phyloP scores from a whole-genome alignment of 352 stramenopile species.

The Phytopythium delawarense region DNA sequence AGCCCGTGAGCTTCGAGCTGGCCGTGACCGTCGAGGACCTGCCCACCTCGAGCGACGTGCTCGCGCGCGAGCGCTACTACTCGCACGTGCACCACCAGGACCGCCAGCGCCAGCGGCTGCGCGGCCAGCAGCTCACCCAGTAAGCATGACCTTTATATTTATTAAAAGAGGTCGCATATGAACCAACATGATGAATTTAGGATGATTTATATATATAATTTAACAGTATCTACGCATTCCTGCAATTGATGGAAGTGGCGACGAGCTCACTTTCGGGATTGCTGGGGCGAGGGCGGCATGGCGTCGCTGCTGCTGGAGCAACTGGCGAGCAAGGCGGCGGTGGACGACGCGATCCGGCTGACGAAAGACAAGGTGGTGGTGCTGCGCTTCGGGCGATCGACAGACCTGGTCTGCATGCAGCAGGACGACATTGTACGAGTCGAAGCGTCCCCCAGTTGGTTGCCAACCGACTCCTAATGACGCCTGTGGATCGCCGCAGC shows the following conservation, averaged over 20 bases:
- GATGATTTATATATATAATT: neutral
- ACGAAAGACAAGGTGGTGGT: conserved; percentile 84
- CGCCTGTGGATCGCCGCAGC: conserved; percentile 21
- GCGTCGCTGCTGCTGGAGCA: conserved; percentile 72
- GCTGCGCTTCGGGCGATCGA: conserved; percentile 68
- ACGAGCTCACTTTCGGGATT: neutral
- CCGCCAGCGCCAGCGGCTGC: conserved; percentile 12
- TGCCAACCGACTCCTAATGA: neutral
- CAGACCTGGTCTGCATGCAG: conserved; percentile 72
- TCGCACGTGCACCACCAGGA: conserved; percentile 32
- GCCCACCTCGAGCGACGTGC: conserved; percentile 43
- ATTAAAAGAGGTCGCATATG: neutral
- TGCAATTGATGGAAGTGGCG: neutral
- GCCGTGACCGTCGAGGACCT: conserved; percentile 59
- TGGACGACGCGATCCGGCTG: conserved; percentile 73
- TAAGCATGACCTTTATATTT: neutral
- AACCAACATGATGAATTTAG: neutral
- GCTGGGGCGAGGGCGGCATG: conserved; percentile 17
- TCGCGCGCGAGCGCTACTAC: conserved; percentile 49
- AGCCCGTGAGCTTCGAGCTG: conserved; percentile 37
- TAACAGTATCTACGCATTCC: neutral
- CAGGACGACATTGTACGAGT: conserved; percentile 72
- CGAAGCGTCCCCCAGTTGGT: neutral
- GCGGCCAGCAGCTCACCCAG: neutral
- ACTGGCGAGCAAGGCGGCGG: conserved; percentile 49